Conservation (phyloP, 768 basidiomycete genomes). For the Hydnomerulius pinastri region DNA sequence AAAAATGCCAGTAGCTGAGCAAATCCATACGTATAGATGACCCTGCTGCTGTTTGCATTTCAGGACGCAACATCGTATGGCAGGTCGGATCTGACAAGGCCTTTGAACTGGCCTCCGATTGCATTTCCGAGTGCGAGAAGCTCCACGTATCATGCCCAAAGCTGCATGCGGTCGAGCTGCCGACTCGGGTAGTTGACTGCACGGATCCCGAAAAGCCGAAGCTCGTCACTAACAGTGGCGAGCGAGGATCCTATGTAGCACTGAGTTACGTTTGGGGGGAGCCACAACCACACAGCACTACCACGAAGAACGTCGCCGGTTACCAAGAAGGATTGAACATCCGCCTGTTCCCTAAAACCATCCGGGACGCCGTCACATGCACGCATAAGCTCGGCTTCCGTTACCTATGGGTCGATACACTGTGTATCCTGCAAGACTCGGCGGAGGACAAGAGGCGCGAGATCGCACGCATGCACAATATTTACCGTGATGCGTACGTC, state of each 20-base stretch:
- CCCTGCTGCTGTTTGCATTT: not conserved
- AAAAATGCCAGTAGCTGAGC: no score
- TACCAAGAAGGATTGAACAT: conserved; percentile 3
- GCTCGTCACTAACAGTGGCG: not conserved
- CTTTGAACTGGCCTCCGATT: conserved; percentile 2
- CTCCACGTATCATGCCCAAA: conserved; percentile 1
- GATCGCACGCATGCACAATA: conserved; percentile 18
- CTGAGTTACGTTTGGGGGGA: conserved; percentile 12
- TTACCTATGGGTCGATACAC: conserved; percentile 21
- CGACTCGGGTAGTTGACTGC: conserved; percentile 3
- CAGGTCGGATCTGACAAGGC: not conserved
- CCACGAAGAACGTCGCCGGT: not conserved
- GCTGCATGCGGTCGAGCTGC: not conserved
- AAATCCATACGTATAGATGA: not conserved
- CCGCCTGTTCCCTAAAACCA: conserved; percentile 1
- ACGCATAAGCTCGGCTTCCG: conserved; percentile 5
- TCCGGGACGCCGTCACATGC: conserved; percentile 7
- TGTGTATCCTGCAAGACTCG: conserved; percentile 23
- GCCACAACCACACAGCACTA: conserved; percentile 1
- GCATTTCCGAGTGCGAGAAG: conserved; percentile 2
- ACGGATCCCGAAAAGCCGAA: conserved; percentile 2
- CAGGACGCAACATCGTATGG: conserved; percentile 2
- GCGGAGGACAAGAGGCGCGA: conserved; percentile 19
- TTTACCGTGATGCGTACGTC: conserved; percentile 13
- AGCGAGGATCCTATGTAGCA: conserved; percentile 3